Conservation (phyloP, 1,284 basidiomycete genomes). For the Flammula alnicola region DNA sequence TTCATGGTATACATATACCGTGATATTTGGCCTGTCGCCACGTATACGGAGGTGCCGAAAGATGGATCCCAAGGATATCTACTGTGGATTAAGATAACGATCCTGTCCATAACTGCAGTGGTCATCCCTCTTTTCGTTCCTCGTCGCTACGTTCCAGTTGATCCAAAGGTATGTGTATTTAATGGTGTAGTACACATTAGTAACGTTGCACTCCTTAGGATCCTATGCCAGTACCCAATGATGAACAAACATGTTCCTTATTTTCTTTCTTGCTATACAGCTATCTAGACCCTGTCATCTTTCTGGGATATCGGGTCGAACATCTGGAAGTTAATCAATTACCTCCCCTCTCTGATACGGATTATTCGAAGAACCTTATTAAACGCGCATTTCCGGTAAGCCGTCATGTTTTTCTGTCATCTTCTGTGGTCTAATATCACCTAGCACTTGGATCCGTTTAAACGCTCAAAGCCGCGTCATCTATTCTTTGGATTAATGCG, state of each 20-base stretch:
- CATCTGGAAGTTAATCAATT: conserved; percentile 46
- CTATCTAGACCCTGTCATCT: conserved; percentile 59
- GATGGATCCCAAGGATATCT: too few relatives aligned
- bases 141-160: too few relatives aligned
- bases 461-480: conserved; percentile 15
- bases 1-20: too few relatives aligned
- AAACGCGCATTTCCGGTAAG: conserved; percentile 14
- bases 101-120: too few relatives aligned
- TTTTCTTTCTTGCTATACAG: conserved; percentile 57
- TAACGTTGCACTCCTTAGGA: too few relatives aligned
- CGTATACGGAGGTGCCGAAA: too few relatives aligned
- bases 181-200: too few relatives aligned
- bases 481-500: conserved; percentile 21
- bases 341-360: conserved; percentile 63
- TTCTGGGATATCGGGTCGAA: conserved; percentile 41
- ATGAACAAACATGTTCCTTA: conserved; percentile 37
- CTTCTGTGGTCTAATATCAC: neutral
- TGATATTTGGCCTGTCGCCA: too few relatives aligned
- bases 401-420: neutral
- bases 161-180: too few relatives aligned
- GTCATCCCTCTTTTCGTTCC: too few relatives aligned
- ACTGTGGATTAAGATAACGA: too few relatives aligned
- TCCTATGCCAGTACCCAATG: conserved; percentile 15
- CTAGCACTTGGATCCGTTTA: conserved; percentile 45
- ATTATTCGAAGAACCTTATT: conserved; percentile 41